Evolutionary conservation across 2,329 filamentous ascomycete species (phyloP), one percentile per base, ranked within the genome.

Genomic region (Chrysoporthe cubensis): DNA sequence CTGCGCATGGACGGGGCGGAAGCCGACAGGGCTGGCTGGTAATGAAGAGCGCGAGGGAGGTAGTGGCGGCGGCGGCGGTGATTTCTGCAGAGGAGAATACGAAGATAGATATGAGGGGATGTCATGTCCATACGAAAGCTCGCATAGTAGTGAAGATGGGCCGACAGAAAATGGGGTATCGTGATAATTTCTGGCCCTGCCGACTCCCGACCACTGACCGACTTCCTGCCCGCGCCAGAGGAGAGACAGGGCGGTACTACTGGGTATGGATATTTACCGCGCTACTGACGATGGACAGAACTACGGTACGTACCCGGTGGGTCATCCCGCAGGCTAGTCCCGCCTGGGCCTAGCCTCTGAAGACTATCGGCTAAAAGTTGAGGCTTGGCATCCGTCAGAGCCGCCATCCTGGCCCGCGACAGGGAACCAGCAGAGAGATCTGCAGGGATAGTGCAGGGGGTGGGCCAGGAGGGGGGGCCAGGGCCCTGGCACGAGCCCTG

Each of bases 351-450:
- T 65, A 54, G 50, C 50, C 21, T 16, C 13, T 16, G 11, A 6
- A 16, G 50, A 54, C 50, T 54, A 34, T 54, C 50, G 50, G 50
- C 50, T 34, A 54, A 54, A 54, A 32, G 11, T 32, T 34, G 21
- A 34, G 58, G 58, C 58, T 61, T 61, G 58, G 58, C 44, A 62
- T 50, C 59, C 59, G 59, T 50, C 34, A 50, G 44, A 50, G 59
- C 59, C 44, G 59, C 44, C 2, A 32, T 32, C 26, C 58, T 16
- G 44, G 57, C 37, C 21, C 37, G 18, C 13, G 21, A 54, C 26
- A 54, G 50, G 26, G 21, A 13, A 14, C 26, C 8, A 21, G 50
- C 3, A 11, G 16, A 3, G 26, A 54, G 50, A 54, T 54, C 50
- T 54, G 21, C 21, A 54, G 50, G 50, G 50, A 21, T 34, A 16